phyloP scores from a whole-genome alignment of 2,329 filamentous ascomycete genomes.

The Apiospora malaysiana region DNA sequence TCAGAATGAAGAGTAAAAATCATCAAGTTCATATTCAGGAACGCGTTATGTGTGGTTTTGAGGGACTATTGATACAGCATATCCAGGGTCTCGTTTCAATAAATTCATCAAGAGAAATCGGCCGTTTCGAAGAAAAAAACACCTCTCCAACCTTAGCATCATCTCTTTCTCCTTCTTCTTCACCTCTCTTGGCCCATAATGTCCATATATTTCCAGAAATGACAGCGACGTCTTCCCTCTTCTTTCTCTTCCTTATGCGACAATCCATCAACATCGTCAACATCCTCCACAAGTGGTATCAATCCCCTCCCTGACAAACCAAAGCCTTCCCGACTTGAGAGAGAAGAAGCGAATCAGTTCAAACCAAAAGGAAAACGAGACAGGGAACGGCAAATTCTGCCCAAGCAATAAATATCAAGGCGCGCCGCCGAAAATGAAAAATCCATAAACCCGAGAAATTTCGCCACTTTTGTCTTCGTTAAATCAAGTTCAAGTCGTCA shows the following conservation, averaged over 20 bases:
- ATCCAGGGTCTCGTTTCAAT: slow-evolving; percentile 18
- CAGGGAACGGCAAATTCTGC: background rate
- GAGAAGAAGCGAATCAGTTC: background rate
- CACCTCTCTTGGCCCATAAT: no score
- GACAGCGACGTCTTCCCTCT: no score
- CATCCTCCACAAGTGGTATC: slow-evolving; percentile 20
- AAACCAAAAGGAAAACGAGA: background rate
- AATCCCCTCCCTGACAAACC: slow-evolving; percentile 11
- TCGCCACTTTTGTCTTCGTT: background rate
- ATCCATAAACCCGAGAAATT: slow-evolving; percentile 6
- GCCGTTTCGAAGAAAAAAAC: slow-evolving; percentile 6
- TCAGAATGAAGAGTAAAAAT: background rate
- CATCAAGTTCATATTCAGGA: slow-evolving; percentile 19
- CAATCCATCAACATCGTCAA: background rate
- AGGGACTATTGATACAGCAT: slow-evolving; percentile 2
- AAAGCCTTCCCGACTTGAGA: background rate
- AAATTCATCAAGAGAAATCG: background rate
- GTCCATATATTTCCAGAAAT: background rate
- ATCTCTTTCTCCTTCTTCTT: background rate
- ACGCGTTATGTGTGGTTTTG: slow-evolving; percentile 9
- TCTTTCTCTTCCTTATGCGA: background rate
- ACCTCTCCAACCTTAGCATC: background rate
- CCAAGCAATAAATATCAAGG: background rate
- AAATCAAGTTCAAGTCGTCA: background rate
- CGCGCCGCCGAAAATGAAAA: background rate